These are phyloP conservation scores for Pyronema omphalodes DNA, from an alignment of 495 filamentous ascomycete species.

Conservation along the genomic window DNA sequence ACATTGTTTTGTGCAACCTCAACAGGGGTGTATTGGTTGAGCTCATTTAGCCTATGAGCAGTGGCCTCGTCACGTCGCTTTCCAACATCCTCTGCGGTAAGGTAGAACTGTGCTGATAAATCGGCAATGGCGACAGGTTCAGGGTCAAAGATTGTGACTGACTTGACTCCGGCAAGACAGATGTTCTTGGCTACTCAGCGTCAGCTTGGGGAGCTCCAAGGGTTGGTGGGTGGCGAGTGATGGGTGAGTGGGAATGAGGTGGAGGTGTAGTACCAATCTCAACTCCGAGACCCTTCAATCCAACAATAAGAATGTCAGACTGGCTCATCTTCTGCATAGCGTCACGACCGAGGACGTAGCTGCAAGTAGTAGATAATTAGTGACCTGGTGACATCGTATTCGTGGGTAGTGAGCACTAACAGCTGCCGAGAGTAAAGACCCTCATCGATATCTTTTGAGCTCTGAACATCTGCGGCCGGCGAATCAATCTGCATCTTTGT, in stretches of 20 bases:
- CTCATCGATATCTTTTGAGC: slow-evolving; percentile 61
- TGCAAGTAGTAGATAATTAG: slow-evolving; percentile 12
- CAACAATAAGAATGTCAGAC: slow-evolving; percentile 84
- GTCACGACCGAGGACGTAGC: slow-evolving; percentile 92
- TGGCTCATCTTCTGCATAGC: slow-evolving; percentile 99
- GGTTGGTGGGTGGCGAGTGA: slow-evolving; percentile 6
- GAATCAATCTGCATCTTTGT: slow-evolving; percentile 29
- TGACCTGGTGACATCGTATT: background rate
- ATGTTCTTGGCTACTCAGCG: slow-evolving; percentile 67
- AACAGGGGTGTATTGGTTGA: slow-evolving; percentile 92
- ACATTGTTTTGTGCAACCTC: slow-evolving; percentile 43
- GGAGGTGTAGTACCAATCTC: slow-evolving; percentile 51
- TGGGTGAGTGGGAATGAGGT: background rate
- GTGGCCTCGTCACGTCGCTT: slow-evolving; percentile 76
- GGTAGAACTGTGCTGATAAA: slow-evolving; percentile 55
- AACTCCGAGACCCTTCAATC: slow-evolving; percentile 82
- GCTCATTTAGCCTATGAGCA: slow-evolving; percentile 72
- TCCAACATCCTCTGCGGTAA: slow-evolving; percentile 71
- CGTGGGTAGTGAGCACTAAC: slow-evolving; percentile 27
- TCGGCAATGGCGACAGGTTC: slow-evolving; percentile 17
- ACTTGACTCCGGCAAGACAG: slow-evolving; percentile 85
- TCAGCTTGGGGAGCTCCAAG: background rate
- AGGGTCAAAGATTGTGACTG: slow-evolving; percentile 26
- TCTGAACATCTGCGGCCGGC: slow-evolving; percentile 25
- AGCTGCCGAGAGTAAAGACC: slow-evolving; percentile 95